phyloP scores from a whole-genome alignment of 2,329 filamentous ascomycete genomes.

The Aspergillus puulaauensis region DNA sequence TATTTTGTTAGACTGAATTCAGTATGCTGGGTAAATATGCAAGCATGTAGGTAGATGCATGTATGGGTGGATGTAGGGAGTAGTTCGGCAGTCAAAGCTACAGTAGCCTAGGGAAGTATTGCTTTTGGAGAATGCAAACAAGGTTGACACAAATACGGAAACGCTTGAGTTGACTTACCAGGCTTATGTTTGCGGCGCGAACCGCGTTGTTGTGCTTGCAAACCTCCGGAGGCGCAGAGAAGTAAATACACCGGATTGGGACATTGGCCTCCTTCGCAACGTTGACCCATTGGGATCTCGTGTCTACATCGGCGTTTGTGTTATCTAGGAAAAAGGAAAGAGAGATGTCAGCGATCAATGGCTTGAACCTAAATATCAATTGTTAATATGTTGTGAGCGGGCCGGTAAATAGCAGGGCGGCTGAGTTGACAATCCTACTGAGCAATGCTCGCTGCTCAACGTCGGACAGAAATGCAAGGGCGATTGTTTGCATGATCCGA shows the following conservation, averaged over 20 bases:
- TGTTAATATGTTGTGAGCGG: background rate
- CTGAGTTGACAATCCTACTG: slow-evolving; percentile 2
- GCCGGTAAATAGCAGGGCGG: background rate
- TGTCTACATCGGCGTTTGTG: slow-evolving; percentile 84
- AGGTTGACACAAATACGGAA: background rate
- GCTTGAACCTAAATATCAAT: background rate
- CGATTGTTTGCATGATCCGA: background rate
- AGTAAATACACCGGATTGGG: slow-evolving; percentile 81
- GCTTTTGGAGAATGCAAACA: background rate
- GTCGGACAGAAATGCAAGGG: slow-evolving; percentile 21
- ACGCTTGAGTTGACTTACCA: slow-evolving; percentile 28
- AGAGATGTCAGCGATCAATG: background rate
- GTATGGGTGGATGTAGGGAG: background rate
- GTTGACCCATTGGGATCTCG: slow-evolving; percentile 73
- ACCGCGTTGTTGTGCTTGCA: slow-evolving; percentile 87
- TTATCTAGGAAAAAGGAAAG: slow-evolving; percentile 63
- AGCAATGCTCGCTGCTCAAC: slow-evolving; percentile 7
- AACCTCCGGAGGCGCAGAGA: slow-evolving; percentile 69
- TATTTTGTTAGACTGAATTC: background rate
- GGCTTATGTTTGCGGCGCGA: slow-evolving; percentile 60
- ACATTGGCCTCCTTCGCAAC: slow-evolving; percentile 69
- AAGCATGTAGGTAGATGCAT: background rate
- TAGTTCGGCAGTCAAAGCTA: background rate
- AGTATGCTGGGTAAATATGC: background rate
- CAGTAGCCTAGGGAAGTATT: background rate